Evolutionary conservation across 345 rosid genomes (phyloP), one percentile per base, ranked within the genome.

Genomic region (Hibiscus trionum): DNA sequence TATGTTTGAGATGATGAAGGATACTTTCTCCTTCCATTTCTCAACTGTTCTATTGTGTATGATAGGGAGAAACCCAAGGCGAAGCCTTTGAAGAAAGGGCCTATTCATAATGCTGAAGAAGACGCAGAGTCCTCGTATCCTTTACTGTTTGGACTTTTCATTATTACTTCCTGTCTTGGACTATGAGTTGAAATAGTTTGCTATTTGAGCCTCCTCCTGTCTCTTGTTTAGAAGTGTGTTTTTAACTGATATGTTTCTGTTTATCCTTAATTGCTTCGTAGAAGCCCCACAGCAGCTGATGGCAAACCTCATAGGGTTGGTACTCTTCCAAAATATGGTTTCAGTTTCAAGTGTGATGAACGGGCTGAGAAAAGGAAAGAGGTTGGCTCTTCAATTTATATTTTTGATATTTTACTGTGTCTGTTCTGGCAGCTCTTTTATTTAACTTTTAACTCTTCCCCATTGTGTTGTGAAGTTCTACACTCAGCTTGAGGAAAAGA

Each of bases 311-410:
- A 76, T 14, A 88, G 73, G 83, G 79, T 72, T n/a, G 91, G 94
- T 80, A 80, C 85, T 21, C 98, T 90, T 83, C 99, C 99, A 69
- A 93, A 88, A 66, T 92, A 95, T 72, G 97, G 99, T 42, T 95
- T 95, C 86, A 95, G 96, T 79, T 95, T 95, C 72, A 89, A 79
- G 84, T 95, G 99, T 78, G 93, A 87, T 80, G 93, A 90, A 82
- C 89, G 99, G 53, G 99, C 99, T 78, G 99, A 95, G 78, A 95
- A 89, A 86, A 86, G 99, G 73, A 92, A 70, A 84, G 99, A 95
- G 98, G 99, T 95, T 72, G 15, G 86, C 63, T 61, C 55, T 65
- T 50, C 75, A 6, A 42, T 7, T 62, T 81, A 60, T 81, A 60
- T 57, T 69, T 49, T 75, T 3, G 17, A 16, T 64, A 59, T 61